Base-by-base conservation (phyloP, 805 yeast genomes). In the Saccharomycopsis malanga region DNA sequence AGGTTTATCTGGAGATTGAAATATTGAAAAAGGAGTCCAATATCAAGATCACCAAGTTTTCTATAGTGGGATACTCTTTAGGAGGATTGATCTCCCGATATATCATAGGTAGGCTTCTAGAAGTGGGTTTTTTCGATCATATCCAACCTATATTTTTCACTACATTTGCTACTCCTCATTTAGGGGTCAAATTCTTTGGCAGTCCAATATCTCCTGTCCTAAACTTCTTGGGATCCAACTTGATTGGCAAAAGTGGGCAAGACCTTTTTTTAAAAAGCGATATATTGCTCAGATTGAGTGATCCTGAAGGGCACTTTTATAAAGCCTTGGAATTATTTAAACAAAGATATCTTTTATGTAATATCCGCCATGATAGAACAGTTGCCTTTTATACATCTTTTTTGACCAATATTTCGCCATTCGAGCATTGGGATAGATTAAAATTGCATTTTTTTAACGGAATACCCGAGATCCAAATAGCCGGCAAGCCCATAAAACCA, bases 41-140 rank as follows among this genome's bases (percentile, higher is more conserved):
- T 46, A 55, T 63, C 42, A 47, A 58, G 21, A 63, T 75, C 57
- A 68, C 70, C n/a, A 74, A 79, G 55, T 74, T 91, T 42, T 84
- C 94, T 52, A 69, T 91, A 36, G 72, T 86, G 2, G 96, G 98
- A 0, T 91, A 89, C 61, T 86, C 96, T 0, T 66, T 91, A 49
- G 97, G 98, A 20, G 98, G 98, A 0, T 64, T 89, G 30, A 77
- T 91, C 27, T 71, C 88, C 0, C 69, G 97, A 43, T 88, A 86
- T 61, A 81, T 87, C 22, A 71, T 88, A 40, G 97, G 97, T 1
- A 70, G 83, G 39, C 67, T 79, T 53, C 74, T 61, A 62, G 81
- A 69, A 52, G 73, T 67, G 56, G 70, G 66, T 50, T 75, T 72
- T 59, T 86, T 80, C 56, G 74, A 73, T 1, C 57, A 57, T 1